Evolutionary conservation across 2,329 filamentous ascomycete genomes (phyloP), one percentile per base, ranked within the genome.

Genomic region (Pestalotiopsis sp.): DNA sequence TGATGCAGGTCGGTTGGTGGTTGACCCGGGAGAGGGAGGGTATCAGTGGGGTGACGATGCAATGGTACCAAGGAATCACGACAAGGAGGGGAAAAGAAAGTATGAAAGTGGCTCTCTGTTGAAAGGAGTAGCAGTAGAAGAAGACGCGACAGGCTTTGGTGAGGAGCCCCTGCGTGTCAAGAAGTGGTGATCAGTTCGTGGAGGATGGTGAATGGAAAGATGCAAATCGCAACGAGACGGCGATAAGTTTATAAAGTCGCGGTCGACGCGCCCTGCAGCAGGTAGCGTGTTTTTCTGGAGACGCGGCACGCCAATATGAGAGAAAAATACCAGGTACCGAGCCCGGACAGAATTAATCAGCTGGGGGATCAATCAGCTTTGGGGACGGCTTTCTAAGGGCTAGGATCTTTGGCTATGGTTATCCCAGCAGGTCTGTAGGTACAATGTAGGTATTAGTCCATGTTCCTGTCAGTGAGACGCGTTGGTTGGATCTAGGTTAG

Each of bases 1-100:
- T 89, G 75, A 75, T 79, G 81, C 75, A 71, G 72, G 70, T 69
- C 68, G 70, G 72, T 71, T 70, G 68, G 69, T 70, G 70, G 66
- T 67, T 66, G 64, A 65, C 67, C 69, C 69, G 68, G 69, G 22
- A 10, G 69, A 69, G 67, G 65, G 68, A 70, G 58, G 60, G 68
- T 35, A 35, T 61, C 65, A 66, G 66, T 52, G 68, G 66, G 55
- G 58, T 24, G 48, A 55, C 30, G 59, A 65, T 58, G 38, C 17
- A 11, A 13, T 35, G 58, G 59, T 39, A 64, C 14, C 17, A 35
- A 39, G 26, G 26, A n/a, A 20, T 11, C 14, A 39, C 22, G 14
- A 38, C n/a, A 22, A 66, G 9, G 26, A 59, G 35, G 26, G 17
- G 22, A 39, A 39, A 20, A 17, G 38, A 35, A 17, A 14, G 38